Percentiles rank a stretch among this genome's conserved stretches.
phyloP scores from a whole-genome alignment of 164 flowering plant genomes.

The Nymphaea thermarum region DNA sequence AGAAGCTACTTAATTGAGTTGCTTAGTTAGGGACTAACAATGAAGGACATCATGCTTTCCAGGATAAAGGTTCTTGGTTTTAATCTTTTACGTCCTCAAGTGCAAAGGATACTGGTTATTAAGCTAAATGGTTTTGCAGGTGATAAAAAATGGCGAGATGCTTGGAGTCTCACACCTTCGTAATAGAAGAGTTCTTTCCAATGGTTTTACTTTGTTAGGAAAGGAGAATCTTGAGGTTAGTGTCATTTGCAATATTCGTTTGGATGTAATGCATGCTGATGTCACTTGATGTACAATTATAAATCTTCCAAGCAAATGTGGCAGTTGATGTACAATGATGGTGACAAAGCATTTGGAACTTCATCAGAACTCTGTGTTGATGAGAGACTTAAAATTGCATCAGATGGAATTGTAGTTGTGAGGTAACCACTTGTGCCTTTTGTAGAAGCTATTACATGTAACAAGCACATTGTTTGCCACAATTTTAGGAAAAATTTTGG shows the following conservation, averaged over 20 bases:
- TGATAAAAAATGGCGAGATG: constrained; percentile 98
- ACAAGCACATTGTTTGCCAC: too few relatives aligned
- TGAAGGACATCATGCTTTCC: too few relatives aligned
- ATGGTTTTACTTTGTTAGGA: constrained; percentile 76
- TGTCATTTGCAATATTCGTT: constrained; percentile 1
- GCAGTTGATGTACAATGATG: constrained; percentile 96
- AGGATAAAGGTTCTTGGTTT: not conserved
- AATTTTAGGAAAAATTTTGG: too few relatives aligned
- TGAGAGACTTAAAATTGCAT: constrained; percentile 83
- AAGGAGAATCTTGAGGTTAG: constrained; percentile 89
- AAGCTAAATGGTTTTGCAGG: constrained; percentile 30
- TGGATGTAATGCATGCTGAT: not conserved
- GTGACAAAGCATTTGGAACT: constrained; percentile 98
- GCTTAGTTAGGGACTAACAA: not conserved
- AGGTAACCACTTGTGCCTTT: constrained; percentile 32
- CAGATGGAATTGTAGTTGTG: constrained; percentile 87
- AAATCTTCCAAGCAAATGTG: not conserved
- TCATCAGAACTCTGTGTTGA: constrained; percentile 85
- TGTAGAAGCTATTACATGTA: too few relatives aligned
- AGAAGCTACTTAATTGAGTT: not conserved
- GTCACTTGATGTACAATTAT: too few relatives aligned
- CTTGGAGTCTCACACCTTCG: constrained; percentile 95
- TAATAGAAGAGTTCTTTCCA: constrained; percentile 91
- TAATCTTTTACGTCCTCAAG: not conserved
- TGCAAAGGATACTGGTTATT: not conserved